phyloP scores from a whole-genome alignment of 2,329 filamentous ascomycete genomes.

The Teratosphaeria epicoccoides region DNA sequence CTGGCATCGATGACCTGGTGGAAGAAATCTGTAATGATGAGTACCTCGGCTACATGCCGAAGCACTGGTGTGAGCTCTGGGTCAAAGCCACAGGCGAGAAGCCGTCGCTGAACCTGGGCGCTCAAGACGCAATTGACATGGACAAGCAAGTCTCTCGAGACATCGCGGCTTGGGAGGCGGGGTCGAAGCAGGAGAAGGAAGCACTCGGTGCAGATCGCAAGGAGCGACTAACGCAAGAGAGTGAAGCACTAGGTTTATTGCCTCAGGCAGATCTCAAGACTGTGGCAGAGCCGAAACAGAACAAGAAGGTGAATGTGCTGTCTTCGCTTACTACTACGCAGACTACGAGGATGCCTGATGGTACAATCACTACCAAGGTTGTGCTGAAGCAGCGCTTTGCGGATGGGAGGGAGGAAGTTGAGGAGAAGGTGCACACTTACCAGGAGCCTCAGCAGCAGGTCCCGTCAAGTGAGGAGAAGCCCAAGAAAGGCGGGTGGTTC shows the following conservation, averaged over 20 bases:
- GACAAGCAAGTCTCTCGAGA: not conserved
- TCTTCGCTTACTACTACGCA: constrained; percentile 49
- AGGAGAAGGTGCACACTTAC: constrained; percentile 42
- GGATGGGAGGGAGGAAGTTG: constrained; percentile 50
- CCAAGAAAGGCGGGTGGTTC: constrained; percentile 9
- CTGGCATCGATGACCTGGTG: not conserved
- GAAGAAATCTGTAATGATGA: not conserved
- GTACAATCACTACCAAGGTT: constrained; percentile 47
- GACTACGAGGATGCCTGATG: constrained; percentile 44
- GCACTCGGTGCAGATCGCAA: constrained; percentile 1
- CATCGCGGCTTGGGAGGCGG: not conserved
- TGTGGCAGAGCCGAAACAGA: constrained; percentile 2
- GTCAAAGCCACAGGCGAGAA: not conserved
- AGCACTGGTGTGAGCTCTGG: not conserved
- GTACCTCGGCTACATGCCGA: not conserved
- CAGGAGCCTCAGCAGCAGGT: constrained; percentile 5
- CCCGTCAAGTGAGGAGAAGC: constrained; percentile 8
- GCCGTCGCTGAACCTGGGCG: not conserved
- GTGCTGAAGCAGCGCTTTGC: constrained; percentile 48
- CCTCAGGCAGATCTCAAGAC: not conserved
- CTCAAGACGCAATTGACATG: not conserved
- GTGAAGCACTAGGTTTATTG: constrained; percentile 4
- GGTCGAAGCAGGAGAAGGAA: constrained; percentile 5
- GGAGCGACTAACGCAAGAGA: constrained; percentile 4
- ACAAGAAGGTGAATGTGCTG: constrained; percentile 30